These are phyloP conservation scores for Solanum acaule DNA, from an alignment of 257 asterid species.

Conservation along the genomic window DNA sequence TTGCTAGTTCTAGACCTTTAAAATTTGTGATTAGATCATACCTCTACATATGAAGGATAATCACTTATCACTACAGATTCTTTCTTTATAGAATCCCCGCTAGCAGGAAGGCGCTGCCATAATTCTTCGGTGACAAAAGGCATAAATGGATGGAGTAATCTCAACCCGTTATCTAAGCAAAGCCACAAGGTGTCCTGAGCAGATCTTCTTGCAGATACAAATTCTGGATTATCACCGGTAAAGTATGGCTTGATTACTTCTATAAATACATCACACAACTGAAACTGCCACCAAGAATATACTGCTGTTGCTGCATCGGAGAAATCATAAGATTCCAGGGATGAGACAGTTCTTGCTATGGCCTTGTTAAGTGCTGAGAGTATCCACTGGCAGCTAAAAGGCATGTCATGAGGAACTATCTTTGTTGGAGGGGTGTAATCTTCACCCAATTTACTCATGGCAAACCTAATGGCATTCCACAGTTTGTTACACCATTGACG, in stretches of 20 bases:
- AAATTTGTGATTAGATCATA: constrained; percentile 9
- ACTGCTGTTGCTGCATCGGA: constrained; percentile 91
- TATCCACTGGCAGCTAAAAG: constrained; percentile 95
- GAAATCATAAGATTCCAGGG: constrained; percentile 68
- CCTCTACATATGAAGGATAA: constrained; percentile 70
- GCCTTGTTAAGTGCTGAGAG: constrained; percentile 83
- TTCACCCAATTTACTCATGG: constrained; percentile 92
- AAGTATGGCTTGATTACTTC: constrained; percentile 93
- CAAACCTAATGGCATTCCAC: constrained; percentile 96
- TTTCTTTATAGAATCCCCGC: constrained; percentile 44
- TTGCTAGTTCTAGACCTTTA: neutral
- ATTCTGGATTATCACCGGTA: constrained; percentile 34
- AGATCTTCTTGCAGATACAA: constrained; percentile 35
- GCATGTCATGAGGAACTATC: constrained; percentile 47
- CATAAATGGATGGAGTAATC: constrained; percentile 94
- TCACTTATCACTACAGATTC: constrained; percentile 79
- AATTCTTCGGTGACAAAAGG: constrained; percentile 91
- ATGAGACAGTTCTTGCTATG: constrained; percentile 53
- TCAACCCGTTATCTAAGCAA: constrained; percentile 77
- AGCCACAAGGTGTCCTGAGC: constrained; percentile 91
- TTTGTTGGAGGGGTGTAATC: constrained; percentile 67
- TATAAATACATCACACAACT: constrained; percentile 85
- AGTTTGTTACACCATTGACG: constrained; percentile 97
- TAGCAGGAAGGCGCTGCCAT: constrained; percentile 95
- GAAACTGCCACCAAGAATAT: constrained; percentile 89